These are phyloP conservation scores for Taiozyma onychis DNA, from an alignment of 1,139 yeast species.

Conservation along the genomic window DNA sequence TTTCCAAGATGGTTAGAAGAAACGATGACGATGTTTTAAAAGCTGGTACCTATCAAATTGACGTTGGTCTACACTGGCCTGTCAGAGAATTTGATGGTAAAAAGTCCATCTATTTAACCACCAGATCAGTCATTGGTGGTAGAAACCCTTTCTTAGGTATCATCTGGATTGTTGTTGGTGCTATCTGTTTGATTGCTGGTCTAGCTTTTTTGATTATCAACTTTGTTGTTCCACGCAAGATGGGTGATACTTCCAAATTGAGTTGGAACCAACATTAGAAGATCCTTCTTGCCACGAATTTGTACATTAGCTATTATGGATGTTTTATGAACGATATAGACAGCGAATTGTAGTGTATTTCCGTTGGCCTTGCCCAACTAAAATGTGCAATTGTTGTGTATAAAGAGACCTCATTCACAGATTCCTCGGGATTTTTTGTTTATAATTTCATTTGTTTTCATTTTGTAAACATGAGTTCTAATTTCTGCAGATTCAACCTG, in stretches of 20 bases:
- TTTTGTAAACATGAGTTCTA: not conserved
- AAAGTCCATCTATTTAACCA: conserved; percentile 73
- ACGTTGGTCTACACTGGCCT: conserved; percentile 83
- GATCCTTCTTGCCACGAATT: not conserved
- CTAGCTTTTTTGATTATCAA: conserved; percentile 19
- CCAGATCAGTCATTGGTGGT: conserved; percentile 88
- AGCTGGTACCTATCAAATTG: conserved; percentile 66
- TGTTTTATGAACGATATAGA: not conserved
- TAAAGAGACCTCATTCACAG: not conserved
- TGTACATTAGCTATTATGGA: not conserved
- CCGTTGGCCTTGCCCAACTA: not conserved
- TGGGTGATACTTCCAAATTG: conserved; percentile 22
- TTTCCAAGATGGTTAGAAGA: conserved; percentile 75
- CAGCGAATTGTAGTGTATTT: not conserved
- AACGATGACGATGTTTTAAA: conserved; percentile 61
- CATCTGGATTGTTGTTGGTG: conserved; percentile 91
- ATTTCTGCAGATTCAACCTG: not conserved
- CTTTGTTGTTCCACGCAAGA: conserved; percentile 19
- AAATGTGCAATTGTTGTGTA: not conserved
- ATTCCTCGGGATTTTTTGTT: not conserved
- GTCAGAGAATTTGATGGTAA: conserved; percentile 78
- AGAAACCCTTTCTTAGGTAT: conserved; percentile 83
- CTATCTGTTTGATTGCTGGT: conserved; percentile 39
- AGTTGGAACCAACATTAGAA: conserved; percentile 21
- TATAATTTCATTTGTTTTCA: not conserved